These are phyloP conservation scores for Pseudogymnoascus verrucosus DNA, from an alignment of 2,329 filamentous ascomycete genomes.

Conservation along the genomic window DNA sequence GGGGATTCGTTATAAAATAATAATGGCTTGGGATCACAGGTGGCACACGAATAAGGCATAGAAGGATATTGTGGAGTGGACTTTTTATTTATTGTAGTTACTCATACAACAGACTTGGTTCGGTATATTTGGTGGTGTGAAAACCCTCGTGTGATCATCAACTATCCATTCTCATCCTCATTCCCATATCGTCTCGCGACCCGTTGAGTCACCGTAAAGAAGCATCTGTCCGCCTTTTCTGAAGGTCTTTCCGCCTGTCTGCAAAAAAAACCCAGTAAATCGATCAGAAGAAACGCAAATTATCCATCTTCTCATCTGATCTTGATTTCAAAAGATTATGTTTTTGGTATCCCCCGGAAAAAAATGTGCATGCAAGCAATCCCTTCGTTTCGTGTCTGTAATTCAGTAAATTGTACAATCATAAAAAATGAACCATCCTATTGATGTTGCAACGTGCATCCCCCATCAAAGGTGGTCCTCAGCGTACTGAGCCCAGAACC, in stretches of 20 bases:
- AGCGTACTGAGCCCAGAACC: not conserved
- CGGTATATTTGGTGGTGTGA: not conserved
- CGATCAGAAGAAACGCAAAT: not conserved
- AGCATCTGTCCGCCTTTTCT: not conserved
- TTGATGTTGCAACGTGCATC: not conserved
- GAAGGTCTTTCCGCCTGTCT: not conserved
- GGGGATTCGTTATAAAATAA: not conserved
- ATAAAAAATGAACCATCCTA: not conserved
- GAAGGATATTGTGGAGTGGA: not conserved
- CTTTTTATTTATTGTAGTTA: not conserved
- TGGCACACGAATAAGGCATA: not conserved
- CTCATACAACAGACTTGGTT: not conserved
- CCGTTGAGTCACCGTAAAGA: not conserved
- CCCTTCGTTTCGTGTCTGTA: not conserved
- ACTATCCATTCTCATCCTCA: not conserved
- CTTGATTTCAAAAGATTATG: not conserved
- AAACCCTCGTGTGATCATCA: not conserved
- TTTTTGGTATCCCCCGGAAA: not conserved
- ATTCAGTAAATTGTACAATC: not conserved
- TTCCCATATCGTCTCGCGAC: not conserved
- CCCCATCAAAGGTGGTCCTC: not conserved
- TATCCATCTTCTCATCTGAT: not conserved
- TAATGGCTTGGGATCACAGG: not conserved
- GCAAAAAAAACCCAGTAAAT: not conserved
- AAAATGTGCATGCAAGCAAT: not conserved